phyloP scores from a whole-genome alignment of 768 basidiomycete species.

The Candolleomyces efflorescens region DNA sequence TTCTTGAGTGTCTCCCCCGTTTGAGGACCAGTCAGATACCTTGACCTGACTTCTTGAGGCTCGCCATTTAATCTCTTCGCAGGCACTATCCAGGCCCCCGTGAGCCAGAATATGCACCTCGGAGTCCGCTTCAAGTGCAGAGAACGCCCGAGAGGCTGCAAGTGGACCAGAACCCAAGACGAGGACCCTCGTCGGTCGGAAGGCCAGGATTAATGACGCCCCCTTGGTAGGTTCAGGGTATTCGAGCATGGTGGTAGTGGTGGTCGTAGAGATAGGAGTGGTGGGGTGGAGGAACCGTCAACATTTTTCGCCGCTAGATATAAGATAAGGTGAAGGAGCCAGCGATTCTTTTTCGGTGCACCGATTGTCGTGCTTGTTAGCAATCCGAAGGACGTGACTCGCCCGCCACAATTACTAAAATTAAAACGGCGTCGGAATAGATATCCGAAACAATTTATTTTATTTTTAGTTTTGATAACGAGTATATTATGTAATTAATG shows the following conservation, averaged over 20 bases:
- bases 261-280: neutral
- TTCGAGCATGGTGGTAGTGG: slow-evolving; percentile 12
- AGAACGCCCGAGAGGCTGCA: slow-evolving; percentile 80
- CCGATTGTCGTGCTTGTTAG: slow-evolving; percentile 26
- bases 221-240: slow-evolving; percentile 48
- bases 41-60: slow-evolving; percentile 49
- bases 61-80: slow-evolving; percentile 72
- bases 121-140: slow-evolving; percentile 78
- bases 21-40: slow-evolving; percentile 50
- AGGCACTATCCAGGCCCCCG: slow-evolving; percentile 45
- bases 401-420: neutral
- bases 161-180: slow-evolving; percentile 77
- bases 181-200: slow-evolving; percentile 58
- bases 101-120: slow-evolving; percentile 60
- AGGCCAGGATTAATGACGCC: slow-evolving; percentile 77
- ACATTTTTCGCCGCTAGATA: neutral
- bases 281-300: too few species aligned
- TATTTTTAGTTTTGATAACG: neutral
- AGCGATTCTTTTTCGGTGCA: neutral
- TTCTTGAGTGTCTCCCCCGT: slow-evolving; percentile 27
- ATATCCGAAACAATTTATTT: too few species aligned
- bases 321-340: neutral
- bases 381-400: slow-evolving; percentile 12
- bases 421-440: neutral
- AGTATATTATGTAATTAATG: neutral